Percentiles rank a stretch among this genome's conserved stretches.
Evolutionary conservation across 495 filamentous ascomycete genomes (phyloP).

Genomic region (Amniculicola lignicola): DNA sequence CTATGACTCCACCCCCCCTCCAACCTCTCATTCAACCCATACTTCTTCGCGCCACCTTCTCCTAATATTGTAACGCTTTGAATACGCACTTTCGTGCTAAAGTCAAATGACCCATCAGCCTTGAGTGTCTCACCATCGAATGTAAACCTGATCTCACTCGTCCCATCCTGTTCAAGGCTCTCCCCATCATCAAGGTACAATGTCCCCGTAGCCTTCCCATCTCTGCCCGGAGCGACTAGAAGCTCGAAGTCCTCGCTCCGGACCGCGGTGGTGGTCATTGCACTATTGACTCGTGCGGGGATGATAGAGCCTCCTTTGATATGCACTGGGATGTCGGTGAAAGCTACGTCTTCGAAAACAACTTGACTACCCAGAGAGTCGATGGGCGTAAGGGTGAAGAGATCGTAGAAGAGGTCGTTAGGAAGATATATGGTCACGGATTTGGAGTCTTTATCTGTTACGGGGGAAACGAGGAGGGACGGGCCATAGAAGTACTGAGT

Average conservation of each 20-base stretch:
- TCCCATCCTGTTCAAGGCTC: constrained; percentile 32
- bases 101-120: constrained; percentile 12
- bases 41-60: neutral
- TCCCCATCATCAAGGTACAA: constrained; percentile 52
- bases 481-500: constrained; percentile 74
- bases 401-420: constrained; percentile 75
- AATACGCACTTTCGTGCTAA: constrained; percentile 11
- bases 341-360: constrained; percentile 52
- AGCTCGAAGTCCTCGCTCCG: constrained; percentile 67
- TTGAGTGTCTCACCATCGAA: constrained; percentile 12
- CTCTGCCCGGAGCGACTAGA: constrained; percentile 58
- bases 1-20: neutral
- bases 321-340: constrained; percentile 70
- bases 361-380: constrained; percentile 54
- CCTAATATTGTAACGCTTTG: constrained; percentile 18
- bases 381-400: constrained; percentile 58
- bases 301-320: constrained; percentile 68
- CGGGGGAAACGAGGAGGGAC: constrained; percentile 68
- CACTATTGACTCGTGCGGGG: constrained; percentile 58
- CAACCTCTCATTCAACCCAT: constrained; percentile 19
- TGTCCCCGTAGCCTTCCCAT: constrained; percentile 49
- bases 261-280: constrained; percentile 68
- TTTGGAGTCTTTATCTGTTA: constrained; percentile 60
- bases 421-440: constrained; percentile 71
- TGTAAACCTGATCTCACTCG: constrained; percentile 22